These are phyloP conservation scores for Podila epigama DNA, from an alignment of 192 early-diverging fungal species.

Conservation along the genomic window DNA sequence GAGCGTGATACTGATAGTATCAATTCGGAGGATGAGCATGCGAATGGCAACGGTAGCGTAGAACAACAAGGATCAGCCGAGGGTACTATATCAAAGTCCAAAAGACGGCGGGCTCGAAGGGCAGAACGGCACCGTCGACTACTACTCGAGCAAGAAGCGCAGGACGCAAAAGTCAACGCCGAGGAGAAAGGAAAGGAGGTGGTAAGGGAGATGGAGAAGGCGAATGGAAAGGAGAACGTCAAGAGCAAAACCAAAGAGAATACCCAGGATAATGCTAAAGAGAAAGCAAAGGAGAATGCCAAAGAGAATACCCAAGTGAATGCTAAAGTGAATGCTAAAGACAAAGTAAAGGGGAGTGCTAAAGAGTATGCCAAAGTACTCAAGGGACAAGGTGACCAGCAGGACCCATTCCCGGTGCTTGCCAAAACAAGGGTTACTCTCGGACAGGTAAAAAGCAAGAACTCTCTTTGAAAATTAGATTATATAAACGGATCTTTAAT, in stretches of 20 bases:
- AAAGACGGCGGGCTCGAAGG: background rate
- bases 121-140: background rate
- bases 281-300: background rate
- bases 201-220: background rate
- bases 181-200: background rate
- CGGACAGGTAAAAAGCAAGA: too few species aligned
- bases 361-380: background rate
- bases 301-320: background rate
- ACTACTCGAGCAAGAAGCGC: background rate
- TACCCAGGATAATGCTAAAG: background rate
- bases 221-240: background rate
- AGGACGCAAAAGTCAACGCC: background rate
- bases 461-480: too few species aligned
- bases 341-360: background rate
- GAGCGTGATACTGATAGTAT: background rate
- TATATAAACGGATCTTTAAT: too few species aligned
- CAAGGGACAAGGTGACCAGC: too few species aligned
- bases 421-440: conserved; percentile 1
- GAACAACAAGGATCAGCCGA: background rate
- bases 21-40: background rate
- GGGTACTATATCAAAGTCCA: background rate
- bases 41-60: background rate
- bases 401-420: background rate
- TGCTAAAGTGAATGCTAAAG: background rate
- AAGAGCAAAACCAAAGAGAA: background rate